Base-by-base conservation (phyloP, 2,329 filamentous ascomycete species). In the Microcyclosporella mali region DNA sequence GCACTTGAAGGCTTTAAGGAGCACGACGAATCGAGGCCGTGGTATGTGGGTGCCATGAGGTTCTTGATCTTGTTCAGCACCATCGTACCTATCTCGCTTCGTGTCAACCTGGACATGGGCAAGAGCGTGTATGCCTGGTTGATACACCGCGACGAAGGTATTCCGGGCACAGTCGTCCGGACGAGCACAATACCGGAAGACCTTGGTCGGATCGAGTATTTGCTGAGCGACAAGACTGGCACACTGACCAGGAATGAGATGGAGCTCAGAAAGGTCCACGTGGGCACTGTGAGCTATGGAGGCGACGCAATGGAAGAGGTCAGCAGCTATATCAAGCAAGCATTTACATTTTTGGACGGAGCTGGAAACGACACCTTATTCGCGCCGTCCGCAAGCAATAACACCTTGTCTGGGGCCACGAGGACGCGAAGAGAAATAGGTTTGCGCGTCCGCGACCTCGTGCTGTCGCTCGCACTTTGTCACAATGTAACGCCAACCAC, bases 261-360 rank as follows among this genome's bases (percentile, higher is more conserved):
- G 43, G 90, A 95, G 60, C 84, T 98, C 76, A 95, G 94, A 63
- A 98, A 98, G 67, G 90, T 98, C 4, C 94, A 98, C 59, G 87
- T 98, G 40, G 92, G 94, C 8, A 98, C 92, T 8, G 92, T 97
- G 1, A 97, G 90, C 1, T 98, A 98, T 59, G 92, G 90, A 27
- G 95, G 95, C 56, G 92, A 98, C 61, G 90, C 92, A 8, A 98
- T 98, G 92, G 92, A 97, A 55, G 94, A 98, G 68, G 92, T 98
- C 10, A 72, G 80, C 10, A 78, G 85, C 0, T 95, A 95, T 61
- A 78, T 98, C 38, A 81, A 77, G 50, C 89, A 95, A 63, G 86
- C 84, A 4, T 95, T 97, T 56, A 75, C 81, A 10, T 62, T 73
- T 12, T 33, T 50, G 12, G 57, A 60, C 14, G 59, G 63, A 15